phyloP scores from a whole-genome alignment of 2,329 filamentous ascomycete genomes.

The Penicillium sp. region DNA sequence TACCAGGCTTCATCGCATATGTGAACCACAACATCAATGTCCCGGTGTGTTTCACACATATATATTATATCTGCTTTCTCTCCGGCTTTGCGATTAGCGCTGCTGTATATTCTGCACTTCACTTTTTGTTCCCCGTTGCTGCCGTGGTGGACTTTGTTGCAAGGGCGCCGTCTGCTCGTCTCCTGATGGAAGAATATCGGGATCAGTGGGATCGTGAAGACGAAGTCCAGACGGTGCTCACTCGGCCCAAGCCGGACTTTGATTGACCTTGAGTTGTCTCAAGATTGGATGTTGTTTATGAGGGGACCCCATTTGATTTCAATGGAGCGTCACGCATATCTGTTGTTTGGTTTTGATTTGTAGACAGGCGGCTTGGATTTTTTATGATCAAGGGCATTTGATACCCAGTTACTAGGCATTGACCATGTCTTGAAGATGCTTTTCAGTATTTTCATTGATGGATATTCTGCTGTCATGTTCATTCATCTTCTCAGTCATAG shows the following conservation, averaged over 20 bases:
- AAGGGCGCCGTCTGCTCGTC: not conserved
- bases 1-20: constrained; percentile 47
- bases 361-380: too few species aligned
- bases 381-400: too few species aligned
- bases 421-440: too few species aligned
- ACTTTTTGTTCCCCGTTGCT: constrained; percentile 14
- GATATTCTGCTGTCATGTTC: not conserved
- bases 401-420: too few species aligned
- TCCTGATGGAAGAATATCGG: not conserved
- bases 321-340: too few species aligned
- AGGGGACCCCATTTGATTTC: too few species aligned
- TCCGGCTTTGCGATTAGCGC: constrained; percentile 18
- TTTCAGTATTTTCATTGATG: too few species aligned
- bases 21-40: constrained; percentile 38
- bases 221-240: not conserved
- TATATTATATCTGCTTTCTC: constrained; percentile 28
- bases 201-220: not conserved
- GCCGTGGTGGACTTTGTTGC: not conserved
- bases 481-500: not conserved
- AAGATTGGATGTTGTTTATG: not conserved
- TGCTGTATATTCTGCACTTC: constrained; percentile 17
- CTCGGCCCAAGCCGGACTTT: not conserved
- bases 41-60: constrained; percentile 35
- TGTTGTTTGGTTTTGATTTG: too few species aligned
- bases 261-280: not conserved